phyloP scores from a whole-genome alignment of 805 yeast genomes.

The Sugiyamaella chiloensis region DNA sequence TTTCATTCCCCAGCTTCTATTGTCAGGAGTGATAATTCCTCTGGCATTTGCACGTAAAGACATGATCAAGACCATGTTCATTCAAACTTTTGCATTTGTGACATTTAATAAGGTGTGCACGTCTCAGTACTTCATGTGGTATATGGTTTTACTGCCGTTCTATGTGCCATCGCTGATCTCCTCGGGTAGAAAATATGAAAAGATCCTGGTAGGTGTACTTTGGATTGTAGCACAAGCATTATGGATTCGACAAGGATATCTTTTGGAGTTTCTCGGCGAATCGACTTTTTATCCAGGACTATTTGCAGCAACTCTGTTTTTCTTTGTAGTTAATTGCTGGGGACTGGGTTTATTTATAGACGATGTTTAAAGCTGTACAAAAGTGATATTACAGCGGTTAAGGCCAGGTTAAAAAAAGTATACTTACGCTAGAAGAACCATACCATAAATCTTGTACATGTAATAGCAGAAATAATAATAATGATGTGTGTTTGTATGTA shows the following conservation, averaged over 20 bases:
- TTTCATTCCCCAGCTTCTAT: conserved; percentile 73
- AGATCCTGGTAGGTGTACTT: conserved; percentile 37
- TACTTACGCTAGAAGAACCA: neutral
- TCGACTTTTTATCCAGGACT: conserved; percentile 60
- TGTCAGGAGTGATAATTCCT: conserved; percentile 62
- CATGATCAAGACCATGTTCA: conserved; percentile 54
- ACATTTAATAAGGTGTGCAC: conserved; percentile 82
- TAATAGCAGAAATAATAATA: too few relatives aligned
- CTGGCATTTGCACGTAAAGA: conserved; percentile 41
- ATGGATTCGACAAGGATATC: conserved; percentile 79
- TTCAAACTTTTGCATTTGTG: conserved; percentile 77
- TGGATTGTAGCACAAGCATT: conserved; percentile 73
- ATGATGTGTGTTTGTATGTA: too few relatives aligned
- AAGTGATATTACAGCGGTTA: neutral
- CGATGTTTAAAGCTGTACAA: conserved; percentile 32
- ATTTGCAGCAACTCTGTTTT: conserved; percentile 51
- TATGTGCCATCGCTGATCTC: conserved; percentile 47
- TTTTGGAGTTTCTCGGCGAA: conserved; percentile 74
- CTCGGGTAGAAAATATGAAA: conserved; percentile 1
- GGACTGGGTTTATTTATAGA: conserved; percentile 55
- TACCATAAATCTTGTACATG: too few relatives aligned
- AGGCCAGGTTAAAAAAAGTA: neutral
- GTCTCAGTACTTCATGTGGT: conserved; percentile 96
- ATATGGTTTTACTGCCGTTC: conserved; percentile 77
- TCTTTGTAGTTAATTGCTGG: conserved; percentile 62